phyloP scores from a whole-genome alignment of 805 yeast genomes.

The Barnettozyma pratensis region DNA sequence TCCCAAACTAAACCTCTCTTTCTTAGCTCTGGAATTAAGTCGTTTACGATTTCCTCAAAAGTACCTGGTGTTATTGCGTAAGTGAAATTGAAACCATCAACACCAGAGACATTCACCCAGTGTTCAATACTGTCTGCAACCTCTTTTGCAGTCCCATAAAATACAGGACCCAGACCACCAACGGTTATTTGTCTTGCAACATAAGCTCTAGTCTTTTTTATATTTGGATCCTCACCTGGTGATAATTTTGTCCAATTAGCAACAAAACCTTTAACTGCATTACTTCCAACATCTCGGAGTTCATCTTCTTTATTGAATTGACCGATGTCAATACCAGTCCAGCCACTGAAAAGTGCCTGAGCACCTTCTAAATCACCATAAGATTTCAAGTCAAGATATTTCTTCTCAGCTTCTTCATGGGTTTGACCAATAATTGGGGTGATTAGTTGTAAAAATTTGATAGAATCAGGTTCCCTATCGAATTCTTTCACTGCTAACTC shows the following conservation, averaged over 20 bases:
- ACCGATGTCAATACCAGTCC: constrained; percentile 37
- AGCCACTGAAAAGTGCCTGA: constrained; percentile 36
- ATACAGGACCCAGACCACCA: constrained; percentile 2
- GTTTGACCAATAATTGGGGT: no score
- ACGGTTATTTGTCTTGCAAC: constrained; percentile 20
- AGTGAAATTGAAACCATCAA: constrained; percentile 41
- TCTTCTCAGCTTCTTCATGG: no score
- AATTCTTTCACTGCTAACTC: no score
- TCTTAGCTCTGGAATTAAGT: constrained; percentile 33
- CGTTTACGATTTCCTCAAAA: constrained; percentile 34
- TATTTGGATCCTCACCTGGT: constrained; percentile 20
- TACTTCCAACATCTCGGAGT: constrained; percentile 17
- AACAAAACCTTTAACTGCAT: no score
- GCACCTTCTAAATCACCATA: constrained; percentile 31
- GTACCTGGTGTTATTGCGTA: constrained; percentile 28
- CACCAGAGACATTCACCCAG: constrained; percentile 35
- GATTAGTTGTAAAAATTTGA: no score
- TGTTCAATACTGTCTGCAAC: constrained; percentile 34
- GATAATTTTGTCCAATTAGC: background rate
- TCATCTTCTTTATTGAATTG: constrained; percentile 31
- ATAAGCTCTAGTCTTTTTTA: constrained; percentile 15
- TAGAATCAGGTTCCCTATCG: no score
- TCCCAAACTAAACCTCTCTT: constrained; percentile 30
- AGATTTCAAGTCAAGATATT: no score
- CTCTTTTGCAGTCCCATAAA: constrained; percentile 27